These are phyloP conservation scores for Tranzscheliella williamsii DNA, from an alignment of 1,284 basidiomycete species.

Conservation along the genomic window DNA sequence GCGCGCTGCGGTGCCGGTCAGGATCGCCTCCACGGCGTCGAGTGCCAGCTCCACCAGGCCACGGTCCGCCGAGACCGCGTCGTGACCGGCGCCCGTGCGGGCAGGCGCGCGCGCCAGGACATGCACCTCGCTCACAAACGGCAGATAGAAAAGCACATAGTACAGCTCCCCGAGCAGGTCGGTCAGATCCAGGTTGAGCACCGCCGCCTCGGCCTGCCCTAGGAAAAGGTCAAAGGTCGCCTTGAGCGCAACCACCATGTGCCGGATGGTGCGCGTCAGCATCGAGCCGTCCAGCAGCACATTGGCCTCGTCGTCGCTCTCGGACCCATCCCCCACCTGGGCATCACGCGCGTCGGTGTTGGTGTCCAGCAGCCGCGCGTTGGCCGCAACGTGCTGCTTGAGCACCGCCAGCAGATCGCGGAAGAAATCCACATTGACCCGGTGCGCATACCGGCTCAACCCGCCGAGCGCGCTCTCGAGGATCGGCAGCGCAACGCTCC, in stretches of 20 bases:
- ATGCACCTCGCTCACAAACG: constrained; percentile 64
- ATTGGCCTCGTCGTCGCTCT: constrained; percentile 2
- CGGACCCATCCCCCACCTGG: not conserved
- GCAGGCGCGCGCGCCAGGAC: too few species aligned
- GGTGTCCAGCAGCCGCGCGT: constrained; percentile 3
- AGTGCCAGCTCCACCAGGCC: constrained; percentile 18
- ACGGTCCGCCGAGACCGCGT: not conserved
- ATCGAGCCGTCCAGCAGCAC: constrained; percentile 21
- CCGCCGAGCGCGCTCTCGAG: constrained; percentile 87
- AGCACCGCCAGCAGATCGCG: constrained; percentile 87
- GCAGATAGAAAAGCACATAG: constrained; percentile 64
- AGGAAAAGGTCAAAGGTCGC: constrained; percentile 94
- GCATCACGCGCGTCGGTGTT: constrained; percentile 2
- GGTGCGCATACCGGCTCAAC: constrained; percentile 88
- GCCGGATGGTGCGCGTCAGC: constrained; percentile 64
- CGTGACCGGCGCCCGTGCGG: too few species aligned
- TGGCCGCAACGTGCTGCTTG: constrained; percentile 70
- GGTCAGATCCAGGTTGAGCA: constrained; percentile 85
- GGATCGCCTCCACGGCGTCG: constrained; percentile 63
- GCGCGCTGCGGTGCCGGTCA: constrained; percentile 78
- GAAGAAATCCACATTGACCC: constrained; percentile 99
- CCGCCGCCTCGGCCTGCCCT: constrained; percentile 88
- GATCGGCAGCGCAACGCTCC: constrained; percentile 71
- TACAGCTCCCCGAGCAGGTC: constrained; percentile 84
- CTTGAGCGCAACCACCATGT: constrained; percentile 79